A percentile compares a stretch with the other conserved stretches of the same genome.
Evolutionary conservation across 208 protist species (phyloP).

Genomic region (Trypanosoma platydactyli): DNA sequence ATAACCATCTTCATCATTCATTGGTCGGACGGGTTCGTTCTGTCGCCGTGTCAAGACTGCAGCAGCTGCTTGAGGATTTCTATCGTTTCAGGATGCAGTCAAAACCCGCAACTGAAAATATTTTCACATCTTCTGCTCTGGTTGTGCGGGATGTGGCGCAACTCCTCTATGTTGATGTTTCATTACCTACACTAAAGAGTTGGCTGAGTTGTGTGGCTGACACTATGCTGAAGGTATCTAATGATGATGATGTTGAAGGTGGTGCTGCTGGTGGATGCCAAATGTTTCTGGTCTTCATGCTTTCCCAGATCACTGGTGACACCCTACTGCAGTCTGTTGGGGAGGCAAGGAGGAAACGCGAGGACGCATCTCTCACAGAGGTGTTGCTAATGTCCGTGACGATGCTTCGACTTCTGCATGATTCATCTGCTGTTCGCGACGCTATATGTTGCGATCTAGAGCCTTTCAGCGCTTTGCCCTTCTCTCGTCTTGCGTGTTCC

Average conservation of each 20-base stretch:
- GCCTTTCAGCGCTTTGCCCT: neutral
- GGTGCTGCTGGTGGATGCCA: neutral
- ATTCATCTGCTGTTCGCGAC: neutral
- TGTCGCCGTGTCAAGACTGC: neutral
- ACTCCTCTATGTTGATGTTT: constrained; percentile 3
- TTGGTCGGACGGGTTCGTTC: neutral
- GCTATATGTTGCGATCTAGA: neutral
- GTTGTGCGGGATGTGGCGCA: neutral
- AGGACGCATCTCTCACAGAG: neutral
- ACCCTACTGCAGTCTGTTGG: neutral
- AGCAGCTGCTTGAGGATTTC: neutral
- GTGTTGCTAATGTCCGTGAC: neutral
- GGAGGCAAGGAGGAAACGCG: neutral
- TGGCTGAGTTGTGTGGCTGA: neutral
- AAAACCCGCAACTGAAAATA: neutral
- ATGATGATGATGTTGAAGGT: neutral
- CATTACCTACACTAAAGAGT: neutral
- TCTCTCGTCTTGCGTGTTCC: too few species aligned
- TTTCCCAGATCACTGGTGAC: neutral
- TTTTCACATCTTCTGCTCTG: neutral
- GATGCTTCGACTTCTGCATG: neutral
- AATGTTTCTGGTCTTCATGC: neutral
- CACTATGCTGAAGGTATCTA: neutral
- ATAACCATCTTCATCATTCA: neutral
- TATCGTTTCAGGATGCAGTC: neutral